phyloP scores from a whole-genome alignment of 192 early-diverging fungal genomes.

The Obelidium mucronatum region DNA sequence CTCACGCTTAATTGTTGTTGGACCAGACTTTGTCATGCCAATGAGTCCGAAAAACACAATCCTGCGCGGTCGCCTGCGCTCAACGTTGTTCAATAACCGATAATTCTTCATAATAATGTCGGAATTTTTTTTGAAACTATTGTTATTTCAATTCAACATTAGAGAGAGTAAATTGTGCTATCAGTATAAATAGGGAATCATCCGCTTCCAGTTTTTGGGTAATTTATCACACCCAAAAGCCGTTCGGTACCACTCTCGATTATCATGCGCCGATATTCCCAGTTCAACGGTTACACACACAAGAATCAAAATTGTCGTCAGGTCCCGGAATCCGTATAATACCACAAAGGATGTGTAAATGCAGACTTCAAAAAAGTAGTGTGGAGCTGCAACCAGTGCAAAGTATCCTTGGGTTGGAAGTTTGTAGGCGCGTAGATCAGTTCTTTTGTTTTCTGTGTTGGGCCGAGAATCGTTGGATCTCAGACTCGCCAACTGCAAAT shows the following conservation, averaged over 20 bases:
- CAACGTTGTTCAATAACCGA: not conserved
- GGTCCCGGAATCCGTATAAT: not conserved
- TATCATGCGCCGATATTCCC: not conserved
- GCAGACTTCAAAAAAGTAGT: not conserved
- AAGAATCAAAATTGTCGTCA: not conserved
- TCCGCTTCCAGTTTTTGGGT: not conserved
- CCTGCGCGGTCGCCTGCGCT: not conserved
- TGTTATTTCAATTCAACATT: not conserved
- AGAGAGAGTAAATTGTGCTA: not conserved
- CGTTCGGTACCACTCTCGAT: not conserved
- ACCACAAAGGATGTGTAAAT: not conserved
- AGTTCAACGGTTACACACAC: not conserved
- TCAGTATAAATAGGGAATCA: not conserved
- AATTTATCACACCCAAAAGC: not conserved
- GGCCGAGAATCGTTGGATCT: too few relatives aligned
- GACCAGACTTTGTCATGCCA: not conserved
- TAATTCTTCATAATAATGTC: too few relatives aligned
- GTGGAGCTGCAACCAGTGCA: not conserved
- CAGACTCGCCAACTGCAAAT: not conserved
- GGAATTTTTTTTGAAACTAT: too few relatives aligned
- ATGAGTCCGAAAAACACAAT: not conserved
- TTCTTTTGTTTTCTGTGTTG: too few relatives aligned
- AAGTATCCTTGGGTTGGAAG: not conserved
- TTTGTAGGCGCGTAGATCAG: not conserved
- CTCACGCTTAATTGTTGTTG: not conserved